Conservation (phyloP, 177 flowering plant species). For the Vitis hybrid region DNA sequence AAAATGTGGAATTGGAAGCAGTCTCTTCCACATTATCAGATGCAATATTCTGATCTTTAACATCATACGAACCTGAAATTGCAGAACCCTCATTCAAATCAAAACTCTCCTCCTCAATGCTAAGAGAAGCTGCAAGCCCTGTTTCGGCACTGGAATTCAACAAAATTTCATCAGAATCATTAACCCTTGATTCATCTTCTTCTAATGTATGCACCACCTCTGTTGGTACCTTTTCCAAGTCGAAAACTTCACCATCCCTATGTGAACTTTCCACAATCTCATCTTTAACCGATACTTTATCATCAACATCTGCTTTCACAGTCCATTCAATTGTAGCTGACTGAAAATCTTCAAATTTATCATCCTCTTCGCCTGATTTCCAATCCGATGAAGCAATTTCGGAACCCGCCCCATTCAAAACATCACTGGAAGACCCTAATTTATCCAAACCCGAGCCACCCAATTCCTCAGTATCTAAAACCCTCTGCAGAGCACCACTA, state of each 20-base stretch:
- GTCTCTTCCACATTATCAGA: conserved; percentile 4
- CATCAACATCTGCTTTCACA: not conserved
- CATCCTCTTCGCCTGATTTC: conserved; percentile 9
- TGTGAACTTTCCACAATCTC: not conserved
- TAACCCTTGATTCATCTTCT: not conserved
- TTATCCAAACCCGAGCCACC: conserved; percentile 17
- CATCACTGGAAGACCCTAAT: conserved; percentile 11
- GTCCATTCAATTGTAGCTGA: not conserved
- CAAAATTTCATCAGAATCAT: conserved; percentile 1
- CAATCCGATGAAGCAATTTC: not conserved
- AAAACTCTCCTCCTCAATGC: not conserved
- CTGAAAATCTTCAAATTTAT: conserved; percentile 14
- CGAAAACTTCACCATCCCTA: not conserved
- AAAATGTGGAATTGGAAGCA: conserved; percentile 5
- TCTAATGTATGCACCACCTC: not conserved
- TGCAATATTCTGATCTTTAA: conserved; percentile 4
- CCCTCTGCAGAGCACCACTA: conserved; percentile 21
- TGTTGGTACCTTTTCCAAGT: not conserved
- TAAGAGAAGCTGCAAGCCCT: conserved; percentile 1
- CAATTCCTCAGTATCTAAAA: conserved; percentile 15
- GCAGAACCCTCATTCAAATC: conserved; percentile 4
- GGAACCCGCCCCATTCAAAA: conserved; percentile 1
- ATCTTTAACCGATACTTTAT: not conserved
- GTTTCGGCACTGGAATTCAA: conserved; percentile 2
- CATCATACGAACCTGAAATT: conserved; percentile 11